Conservation (phyloP, 2,329 filamentous ascomycete species). For the Apiospora saccharicola region DNA sequence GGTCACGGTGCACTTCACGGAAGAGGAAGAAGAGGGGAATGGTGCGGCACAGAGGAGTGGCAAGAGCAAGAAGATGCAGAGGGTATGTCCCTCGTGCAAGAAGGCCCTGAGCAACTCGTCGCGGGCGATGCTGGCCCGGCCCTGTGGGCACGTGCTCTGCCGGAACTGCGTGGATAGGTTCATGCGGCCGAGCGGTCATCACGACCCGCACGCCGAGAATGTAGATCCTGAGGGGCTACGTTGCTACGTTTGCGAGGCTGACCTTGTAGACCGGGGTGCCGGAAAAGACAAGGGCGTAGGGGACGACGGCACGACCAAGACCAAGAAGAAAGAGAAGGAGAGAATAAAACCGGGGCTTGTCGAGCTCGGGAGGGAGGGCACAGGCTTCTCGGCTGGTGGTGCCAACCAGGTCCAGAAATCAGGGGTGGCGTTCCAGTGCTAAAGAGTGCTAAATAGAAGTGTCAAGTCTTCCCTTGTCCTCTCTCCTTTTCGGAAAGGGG, state of each 20-base stretch:
- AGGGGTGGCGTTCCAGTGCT: constrained; percentile 86
- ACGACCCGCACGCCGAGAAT: constrained; percentile 64
- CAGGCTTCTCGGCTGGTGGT: constrained; percentile 90
- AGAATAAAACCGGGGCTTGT: constrained; percentile 76
- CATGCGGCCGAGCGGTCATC: constrained; percentile 65
- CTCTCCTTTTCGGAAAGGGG: neutral
- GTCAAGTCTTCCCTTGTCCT: neutral
- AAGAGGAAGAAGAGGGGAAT: constrained; percentile 65
- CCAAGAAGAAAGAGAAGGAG: constrained; percentile 51
- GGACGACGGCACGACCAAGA: constrained; percentile 45
- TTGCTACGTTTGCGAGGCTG: constrained; percentile 88
- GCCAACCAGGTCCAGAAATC: constrained; percentile 79
- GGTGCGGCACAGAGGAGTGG: constrained; percentile 35
- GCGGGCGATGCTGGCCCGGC: constrained; percentile 82
- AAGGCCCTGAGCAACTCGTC: constrained; percentile 84
- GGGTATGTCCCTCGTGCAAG: constrained; percentile 84
- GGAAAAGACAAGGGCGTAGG: constrained; percentile 44
- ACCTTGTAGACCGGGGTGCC: constrained; percentile 63
- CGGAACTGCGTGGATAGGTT: constrained; percentile 85
- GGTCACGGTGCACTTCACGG: constrained; percentile 77
- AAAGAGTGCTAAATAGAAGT: constrained; percentile 31
- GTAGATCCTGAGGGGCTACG: constrained; percentile 54
- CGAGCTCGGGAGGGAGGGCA: constrained; percentile 84
- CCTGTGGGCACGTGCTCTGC: constrained; percentile 92
- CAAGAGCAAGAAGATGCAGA: constrained; percentile 44